A percentile compares a stretch with the other conserved stretches of the same genome.
These are phyloP conservation scores for Entrophospora sp. DNA, from an alignment of 192 early-diverging fungal species.

Conservation along the genomic window DNA sequence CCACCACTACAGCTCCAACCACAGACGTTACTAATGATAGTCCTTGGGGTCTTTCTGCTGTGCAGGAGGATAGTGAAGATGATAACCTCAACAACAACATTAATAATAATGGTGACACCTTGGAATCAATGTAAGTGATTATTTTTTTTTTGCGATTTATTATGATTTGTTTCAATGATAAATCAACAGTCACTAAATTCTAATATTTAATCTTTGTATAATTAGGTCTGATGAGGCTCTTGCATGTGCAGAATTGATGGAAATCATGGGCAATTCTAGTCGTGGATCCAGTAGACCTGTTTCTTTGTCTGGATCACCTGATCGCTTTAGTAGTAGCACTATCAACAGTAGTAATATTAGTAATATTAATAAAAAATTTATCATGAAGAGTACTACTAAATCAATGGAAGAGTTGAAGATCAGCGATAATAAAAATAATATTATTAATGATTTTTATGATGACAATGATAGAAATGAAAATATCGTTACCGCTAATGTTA, in stretches of 20 bases:
- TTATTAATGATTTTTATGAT: neutral
- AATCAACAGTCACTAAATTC: no score
- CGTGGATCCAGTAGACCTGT: constrained; percentile 4
- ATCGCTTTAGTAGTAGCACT: neutral
- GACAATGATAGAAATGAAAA: no score
- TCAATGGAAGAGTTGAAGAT: neutral
- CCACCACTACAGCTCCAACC: no score
- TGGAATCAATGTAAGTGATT: neutral
- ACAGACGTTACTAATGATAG: no score
- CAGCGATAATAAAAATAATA: neutral
- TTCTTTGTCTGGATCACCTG: constrained; percentile 8
- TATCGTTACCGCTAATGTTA: no score
- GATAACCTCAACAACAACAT: neutral
- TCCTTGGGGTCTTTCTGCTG: constrained; percentile 1
- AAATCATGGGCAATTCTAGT: constrained; percentile 15
- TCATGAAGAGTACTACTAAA: no score
- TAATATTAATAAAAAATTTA: no score
- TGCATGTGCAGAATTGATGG: constrained; percentile 7
- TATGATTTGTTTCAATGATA: no score
- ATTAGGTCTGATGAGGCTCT: constrained; percentile 13
- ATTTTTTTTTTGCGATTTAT: neutral
- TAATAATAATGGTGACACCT: neutral
- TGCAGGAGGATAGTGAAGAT: constrained; percentile 1
- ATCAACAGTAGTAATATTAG: neutral
- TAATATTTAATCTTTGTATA: neutral